These are phyloP conservation scores for Mucor velutinosus DNA, from an alignment of 371 early-diverging fungal species.

Conservation along the genomic window DNA sequence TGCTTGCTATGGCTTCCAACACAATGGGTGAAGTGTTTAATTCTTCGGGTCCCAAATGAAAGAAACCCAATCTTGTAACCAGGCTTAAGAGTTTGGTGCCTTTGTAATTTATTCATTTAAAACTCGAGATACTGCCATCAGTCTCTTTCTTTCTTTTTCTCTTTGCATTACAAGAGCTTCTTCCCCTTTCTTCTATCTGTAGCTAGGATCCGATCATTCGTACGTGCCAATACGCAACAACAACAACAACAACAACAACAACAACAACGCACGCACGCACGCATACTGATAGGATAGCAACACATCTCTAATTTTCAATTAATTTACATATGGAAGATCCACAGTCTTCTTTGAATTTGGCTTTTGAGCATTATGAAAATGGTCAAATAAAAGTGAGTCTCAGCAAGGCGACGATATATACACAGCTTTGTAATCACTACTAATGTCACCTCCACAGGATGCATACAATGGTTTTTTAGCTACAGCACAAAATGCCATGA, in stretches of 20 bases:
- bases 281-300: not conserved
- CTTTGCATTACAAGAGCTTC: no score
- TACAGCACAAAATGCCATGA: constrained; percentile 24
- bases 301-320: not conserved
- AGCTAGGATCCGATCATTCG: not conserved
- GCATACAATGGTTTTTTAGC: constrained; percentile 26
- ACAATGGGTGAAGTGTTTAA: not conserved
- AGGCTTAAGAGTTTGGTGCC: not conserved
- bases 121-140: not conserved
- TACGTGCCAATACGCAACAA: not conserved
- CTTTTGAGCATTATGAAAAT: constrained; percentile 24
- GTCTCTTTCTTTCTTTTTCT: not conserved
- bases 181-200: not conserved
- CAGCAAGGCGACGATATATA: not conserved
- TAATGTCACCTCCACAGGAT: constrained; percentile 14
- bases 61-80: constrained; percentile 8
- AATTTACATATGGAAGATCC: constrained; percentile 26
- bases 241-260: no score
- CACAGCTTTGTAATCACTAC: not conserved
- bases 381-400: constrained; percentile 33
- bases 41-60: constrained; percentile 3
- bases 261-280: not conserved
- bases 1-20: not conserved
- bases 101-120: not conserved
- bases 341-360: constrained; percentile 24